Evolutionary conservation across 441 rosid species (phyloP), one percentile per base, ranked within the genome.

Genomic region (Mallotus repandus): DNA sequence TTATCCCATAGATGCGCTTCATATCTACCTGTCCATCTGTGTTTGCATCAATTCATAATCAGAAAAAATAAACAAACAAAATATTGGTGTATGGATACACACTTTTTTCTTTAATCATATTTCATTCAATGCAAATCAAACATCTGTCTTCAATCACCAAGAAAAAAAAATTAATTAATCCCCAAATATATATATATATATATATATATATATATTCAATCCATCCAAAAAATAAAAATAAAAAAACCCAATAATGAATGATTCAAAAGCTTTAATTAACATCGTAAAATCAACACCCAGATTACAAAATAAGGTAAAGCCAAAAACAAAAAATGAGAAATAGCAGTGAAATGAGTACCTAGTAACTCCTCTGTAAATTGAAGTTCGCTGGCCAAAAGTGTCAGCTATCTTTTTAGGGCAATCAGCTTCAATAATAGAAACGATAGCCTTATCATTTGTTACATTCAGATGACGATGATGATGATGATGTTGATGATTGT

Each of bases 1-100:
- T 92, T 94, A 76, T 94, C 98, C 98, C 98, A 94, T 5, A 94
- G 95, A 85, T 94, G 98, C 71, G 98, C 98, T 82, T 94, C 98
- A 68, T 88, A 94, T 84, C 98, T 88, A 13, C 98, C 97, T 66
- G 98, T 94, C 98, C 98, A 94, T 78, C 98, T 77, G 73, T 94
- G 98, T 74, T 97, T 94, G 85, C 80, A 81, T 55, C 84, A 75
- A 70, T 48, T 18, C 14, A 43, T 1, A 22, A 19, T n/a, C n/a
- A 5, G 11, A 32, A 9, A 11, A 21, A n/a, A 12, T 5, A 15
- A 22, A 41, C 43, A 52, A 41, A 4, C 0, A 43, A 75, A 57
- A 66, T 4, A 11, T 54, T 18, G 46, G 53, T n/a, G 59, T 43
- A 58, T 55, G 4, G 32, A 45, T 19, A 4, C 2, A 46, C 13